Evolutionary conservation across 2,329 filamentous ascomycete genomes (phyloP), one percentile per base, ranked within the genome.

Genomic region (Colletotrichum viniferum): DNA sequence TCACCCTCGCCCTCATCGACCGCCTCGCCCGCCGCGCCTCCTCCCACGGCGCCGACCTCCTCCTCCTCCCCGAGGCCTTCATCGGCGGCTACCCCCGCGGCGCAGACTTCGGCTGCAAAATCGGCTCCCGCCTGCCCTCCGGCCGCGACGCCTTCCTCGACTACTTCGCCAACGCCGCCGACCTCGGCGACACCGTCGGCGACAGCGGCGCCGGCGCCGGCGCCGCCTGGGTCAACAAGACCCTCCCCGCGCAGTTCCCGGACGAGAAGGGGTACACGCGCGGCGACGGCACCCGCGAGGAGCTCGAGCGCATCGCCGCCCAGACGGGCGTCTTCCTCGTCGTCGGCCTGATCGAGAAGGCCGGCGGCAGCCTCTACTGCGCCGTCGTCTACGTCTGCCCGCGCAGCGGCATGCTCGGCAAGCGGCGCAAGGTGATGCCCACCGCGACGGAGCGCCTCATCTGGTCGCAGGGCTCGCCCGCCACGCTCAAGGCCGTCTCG

Each of bases 51-150:
- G 85, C 91, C 52, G 88, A 97, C 82, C 88, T 98, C 65, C 88
- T 98, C 32, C 91, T 98, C 68, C 96, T 98, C 76, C 96, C 96
- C 0, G 96, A 98, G 86, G 96, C 96, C 26, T 98, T 95, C 82
- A 89, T 98, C 3, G 96, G 96, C 62, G 96, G 96, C 2, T 98
- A 98, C 82, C 96, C 96, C 21, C 93, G 96, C 13, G 95, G 94
- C 21, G 93, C 93, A 77, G 87, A 88, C 66, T 98, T 98, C 80
- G 96, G 96, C 6, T 92, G 92, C 62, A 89, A 90, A 3, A 88
- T 98, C 7, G 96, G 96, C 5, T 88, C 89, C 18, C 92, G 96
- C 48, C 89, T 90, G 0, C 86, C 89, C 4, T 86, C 88, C 64
- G 96, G 96, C 6, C 90, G 96, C 21, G 95, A 98, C 30, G 95